Percentiles rank a stretch among this genome's conserved stretches.
phyloP scores from a whole-genome alignment of 1,284 basidiomycete species.

The Heterobasidion irregulare region DNA sequence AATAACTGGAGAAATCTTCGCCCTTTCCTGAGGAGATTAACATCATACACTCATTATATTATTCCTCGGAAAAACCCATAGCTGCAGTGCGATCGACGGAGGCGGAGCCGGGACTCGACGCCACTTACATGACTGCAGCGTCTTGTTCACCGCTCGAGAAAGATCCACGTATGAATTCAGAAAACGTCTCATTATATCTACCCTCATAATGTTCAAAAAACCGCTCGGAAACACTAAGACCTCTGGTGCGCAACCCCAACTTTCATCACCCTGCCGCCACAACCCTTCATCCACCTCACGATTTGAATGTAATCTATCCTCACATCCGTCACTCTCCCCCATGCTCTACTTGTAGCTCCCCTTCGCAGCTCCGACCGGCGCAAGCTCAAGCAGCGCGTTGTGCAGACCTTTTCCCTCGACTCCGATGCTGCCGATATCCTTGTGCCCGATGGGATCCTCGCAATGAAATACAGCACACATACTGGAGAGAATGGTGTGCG shows the following conservation, averaged over 20 bases:
- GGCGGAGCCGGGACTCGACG: no score
- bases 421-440: conserved; percentile 51
- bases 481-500: conserved; percentile 55
- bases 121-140: no score
- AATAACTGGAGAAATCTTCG: no score
- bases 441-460: conserved; percentile 63
- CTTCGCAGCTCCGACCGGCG: conserved; percentile 62
- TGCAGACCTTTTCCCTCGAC: conserved; percentile 36
- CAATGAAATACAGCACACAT: conserved; percentile 59
- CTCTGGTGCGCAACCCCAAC: conserved; percentile 29
- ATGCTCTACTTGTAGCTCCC: conserved; percentile 32
- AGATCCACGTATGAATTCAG: no score
- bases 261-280: neutral
- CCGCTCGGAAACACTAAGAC: conserved; percentile 59
- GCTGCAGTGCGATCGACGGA: no score
- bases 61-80: no score
- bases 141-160: no score
- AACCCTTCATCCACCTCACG: neutral
- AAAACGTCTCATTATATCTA: neutral
- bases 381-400: conserved; percentile 54
- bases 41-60: no score
- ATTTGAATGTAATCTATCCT: neutral
- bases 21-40: no score
- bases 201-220: conserved; percentile 63
- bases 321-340: neutral